A percentile compares a stretch with the other conserved stretches of the same genome.
These are phyloP conservation scores for Solanum medicagineum DNA, from an alignment of 257 asterid species.

Conservation along the genomic window DNA sequence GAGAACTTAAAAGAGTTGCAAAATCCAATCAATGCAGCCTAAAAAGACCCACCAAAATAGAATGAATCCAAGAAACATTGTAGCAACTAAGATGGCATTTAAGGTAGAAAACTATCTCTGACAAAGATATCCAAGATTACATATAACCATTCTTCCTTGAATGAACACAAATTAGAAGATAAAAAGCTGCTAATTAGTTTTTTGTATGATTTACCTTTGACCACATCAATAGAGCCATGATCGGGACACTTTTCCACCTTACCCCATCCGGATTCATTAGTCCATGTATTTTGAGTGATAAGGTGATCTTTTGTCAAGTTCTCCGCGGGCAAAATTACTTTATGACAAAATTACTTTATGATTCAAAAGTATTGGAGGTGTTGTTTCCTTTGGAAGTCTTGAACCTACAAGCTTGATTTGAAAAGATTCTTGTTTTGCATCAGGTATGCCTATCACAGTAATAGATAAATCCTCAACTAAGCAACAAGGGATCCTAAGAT, in stretches of 20 bases:
- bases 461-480: constrained; percentile 73
- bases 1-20: not conserved
- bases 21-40: not conserved
- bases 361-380: constrained; percentile 53
- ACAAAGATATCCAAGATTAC: not conserved
- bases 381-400: constrained; percentile 28
- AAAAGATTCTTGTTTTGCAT: constrained; percentile 36
- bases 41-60: not conserved
- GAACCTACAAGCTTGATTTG: constrained; percentile 64
- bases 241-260: constrained; percentile 77
- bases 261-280: constrained; percentile 71
- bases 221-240: constrained; percentile 27
- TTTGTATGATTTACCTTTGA: constrained; percentile 30
- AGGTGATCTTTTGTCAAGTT: constrained; percentile 69
- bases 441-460: constrained; percentile 74
- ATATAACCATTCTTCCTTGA: not conserved
- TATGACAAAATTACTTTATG: constrained; percentile 49
- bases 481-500: constrained; percentile 72
- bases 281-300: constrained; percentile 73
- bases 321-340: constrained; percentile 57
- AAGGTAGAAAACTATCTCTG: not conserved
- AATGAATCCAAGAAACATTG: not conserved
- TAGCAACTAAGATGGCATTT: not conserved
- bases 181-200: not conserved
- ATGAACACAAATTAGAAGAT: not conserved